These are phyloP conservation scores for Gossypium rotundifolium DNA, from an alignment of 345 rosid species.

Conservation along the genomic window DNA sequence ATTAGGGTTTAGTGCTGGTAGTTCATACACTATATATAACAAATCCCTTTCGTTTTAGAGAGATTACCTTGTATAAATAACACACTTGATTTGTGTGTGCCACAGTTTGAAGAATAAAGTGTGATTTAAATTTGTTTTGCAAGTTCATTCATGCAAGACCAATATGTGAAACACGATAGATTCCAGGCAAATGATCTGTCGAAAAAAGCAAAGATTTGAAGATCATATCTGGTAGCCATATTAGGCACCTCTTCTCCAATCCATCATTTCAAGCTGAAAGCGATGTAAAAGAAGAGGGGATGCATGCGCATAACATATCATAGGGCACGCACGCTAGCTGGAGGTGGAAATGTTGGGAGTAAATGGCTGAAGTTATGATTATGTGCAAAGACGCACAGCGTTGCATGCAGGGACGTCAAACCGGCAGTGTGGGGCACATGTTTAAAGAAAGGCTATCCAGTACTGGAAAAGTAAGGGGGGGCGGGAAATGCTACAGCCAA, in stretches of 20 bases:
- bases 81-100: neutral
- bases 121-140: neutral
- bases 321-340: neutral
- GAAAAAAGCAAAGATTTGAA: neutral
- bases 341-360: neutral
- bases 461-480: neutral
- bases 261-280: neutral
- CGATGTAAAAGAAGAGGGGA: neutral
- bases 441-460: too few species aligned
- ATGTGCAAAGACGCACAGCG: neutral
- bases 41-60: neutral
- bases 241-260: neutral
- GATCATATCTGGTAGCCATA: neutral
- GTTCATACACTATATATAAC: neutral
- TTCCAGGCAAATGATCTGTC: neutral
- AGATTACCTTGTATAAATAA: neutral
- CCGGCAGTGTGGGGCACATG: neutral
- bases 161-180: neutral
- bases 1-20: neutral
- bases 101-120: neutral
- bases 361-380: slow-evolving; percentile 1
- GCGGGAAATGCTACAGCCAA: too few species aligned
- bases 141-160: neutral
- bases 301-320: slow-evolving; percentile 7
- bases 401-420: neutral